phyloP scores from a whole-genome alignment of 1,284 basidiomycete genomes.

The Sanguinoderma infundibulare region DNA sequence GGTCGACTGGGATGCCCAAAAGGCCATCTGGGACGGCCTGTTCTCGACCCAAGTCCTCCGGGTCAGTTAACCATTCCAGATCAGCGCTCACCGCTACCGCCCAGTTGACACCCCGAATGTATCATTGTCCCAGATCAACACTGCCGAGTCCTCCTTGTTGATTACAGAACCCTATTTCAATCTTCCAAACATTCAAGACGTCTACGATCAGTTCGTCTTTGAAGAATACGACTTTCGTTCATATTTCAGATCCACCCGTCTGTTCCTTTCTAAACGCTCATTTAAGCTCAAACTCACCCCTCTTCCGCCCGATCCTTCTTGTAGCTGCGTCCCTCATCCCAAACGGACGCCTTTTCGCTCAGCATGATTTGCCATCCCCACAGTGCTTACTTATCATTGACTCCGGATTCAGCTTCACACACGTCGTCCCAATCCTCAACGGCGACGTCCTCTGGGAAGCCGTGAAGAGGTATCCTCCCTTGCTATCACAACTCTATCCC shows the following conservation, averaged over 20 bases:
- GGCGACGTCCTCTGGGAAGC: constrained; percentile 79
- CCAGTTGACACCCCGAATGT: neutral
- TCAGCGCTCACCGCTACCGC: neutral
- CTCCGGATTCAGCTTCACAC: constrained; percentile 91
- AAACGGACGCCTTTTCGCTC: constrained; percentile 66
- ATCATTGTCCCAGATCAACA: constrained; percentile 60
- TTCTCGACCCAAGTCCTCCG: constrained; percentile 74
- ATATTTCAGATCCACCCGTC: constrained; percentile 83
- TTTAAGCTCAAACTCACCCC: constrained; percentile 23
- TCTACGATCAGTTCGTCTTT: constrained; percentile 93
- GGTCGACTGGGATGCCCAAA: constrained; percentile 92
- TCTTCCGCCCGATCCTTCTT: constrained; percentile 11
- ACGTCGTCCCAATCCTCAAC: constrained; percentile 84
- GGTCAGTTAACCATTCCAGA: constrained; percentile 46
- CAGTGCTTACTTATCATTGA: constrained; percentile 88
- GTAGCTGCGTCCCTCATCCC: constrained; percentile 81
- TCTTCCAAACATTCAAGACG: constrained; percentile 87
- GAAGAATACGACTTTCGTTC: constrained; percentile 95
- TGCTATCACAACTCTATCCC: constrained; percentile 6
- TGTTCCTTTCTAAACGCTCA: constrained; percentile 36
- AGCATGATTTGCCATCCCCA: constrained; percentile 52
- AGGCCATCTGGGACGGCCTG: constrained; percentile 87
- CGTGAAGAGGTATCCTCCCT: constrained; percentile 71
- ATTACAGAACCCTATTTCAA: constrained; percentile 96
- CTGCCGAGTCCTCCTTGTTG: constrained; percentile 73